phyloP scores from a whole-genome alignment of 352 stramenopile genomes.

The Globisporangium canariense region DNA sequence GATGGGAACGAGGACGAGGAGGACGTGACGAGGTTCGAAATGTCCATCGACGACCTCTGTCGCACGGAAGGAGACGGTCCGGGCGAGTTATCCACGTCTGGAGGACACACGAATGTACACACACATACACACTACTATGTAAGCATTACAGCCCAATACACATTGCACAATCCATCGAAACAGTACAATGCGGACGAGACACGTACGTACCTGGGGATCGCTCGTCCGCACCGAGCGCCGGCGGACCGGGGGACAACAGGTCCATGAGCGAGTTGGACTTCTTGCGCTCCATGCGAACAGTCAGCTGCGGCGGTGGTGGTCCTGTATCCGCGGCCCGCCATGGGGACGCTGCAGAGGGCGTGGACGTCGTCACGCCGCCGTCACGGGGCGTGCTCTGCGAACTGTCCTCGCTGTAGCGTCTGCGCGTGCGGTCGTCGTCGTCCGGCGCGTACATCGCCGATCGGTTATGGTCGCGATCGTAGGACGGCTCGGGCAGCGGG shows the following conservation, averaged over 20 bases:
- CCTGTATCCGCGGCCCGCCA: background rate
- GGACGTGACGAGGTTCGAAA: constrained; percentile 50
- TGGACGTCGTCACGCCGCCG: background rate
- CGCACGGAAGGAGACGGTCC: constrained; percentile 11
- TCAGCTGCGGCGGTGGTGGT: constrained; percentile 6
- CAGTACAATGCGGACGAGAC: background rate
- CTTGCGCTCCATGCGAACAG: constrained; percentile 38
- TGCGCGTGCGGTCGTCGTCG: constrained; percentile 3
- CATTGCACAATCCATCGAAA: background rate
- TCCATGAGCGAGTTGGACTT: constrained; percentile 81
- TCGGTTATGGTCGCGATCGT: constrained; percentile 20
- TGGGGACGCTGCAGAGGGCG: constrained; percentile 2
- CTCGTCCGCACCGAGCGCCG: constrained; percentile 32
- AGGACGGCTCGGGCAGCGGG: constrained; percentile 42
- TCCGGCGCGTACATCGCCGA: background rate
- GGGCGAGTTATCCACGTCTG: constrained; percentile 19
- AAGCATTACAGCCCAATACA: background rate
- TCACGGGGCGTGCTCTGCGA: constrained; percentile 11
- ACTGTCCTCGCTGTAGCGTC: constrained; percentile 17
- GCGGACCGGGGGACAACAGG: constrained; percentile 57
- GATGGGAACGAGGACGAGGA: constrained; percentile 16
- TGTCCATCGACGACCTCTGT: constrained; percentile 39
- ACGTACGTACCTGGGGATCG: constrained; percentile 34
- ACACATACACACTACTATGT: background rate
- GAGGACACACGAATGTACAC: background rate